phyloP scores from a whole-genome alignment of 1,284 basidiomycete genomes.

The Pterulicium gracile region DNA sequence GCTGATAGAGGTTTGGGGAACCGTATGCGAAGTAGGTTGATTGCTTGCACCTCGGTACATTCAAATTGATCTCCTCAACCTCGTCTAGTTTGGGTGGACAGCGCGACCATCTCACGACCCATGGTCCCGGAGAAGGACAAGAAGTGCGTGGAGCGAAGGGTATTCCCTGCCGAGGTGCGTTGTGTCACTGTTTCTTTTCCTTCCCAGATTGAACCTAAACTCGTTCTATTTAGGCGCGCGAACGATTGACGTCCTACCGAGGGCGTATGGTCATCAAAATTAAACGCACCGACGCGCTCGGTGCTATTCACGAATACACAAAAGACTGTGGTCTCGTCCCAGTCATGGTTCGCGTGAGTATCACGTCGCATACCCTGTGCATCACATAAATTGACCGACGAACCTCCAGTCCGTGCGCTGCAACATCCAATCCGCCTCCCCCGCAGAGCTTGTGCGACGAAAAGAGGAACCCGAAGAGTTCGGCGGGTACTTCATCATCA shows the following conservation, averaged over 20 bases:
- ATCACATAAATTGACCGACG: too few relatives aligned
- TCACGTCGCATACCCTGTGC: conserved; percentile 5
- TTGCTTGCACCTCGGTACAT: conserved; percentile 8
- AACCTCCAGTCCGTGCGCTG: conserved; percentile 85
- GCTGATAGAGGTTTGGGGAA: conserved; percentile 65
- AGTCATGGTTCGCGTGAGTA: conserved; percentile 89
- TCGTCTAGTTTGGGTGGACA: conserved; percentile 94
- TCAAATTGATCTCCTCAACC: conserved; percentile 8
- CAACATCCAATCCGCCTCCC: conserved; percentile 79
- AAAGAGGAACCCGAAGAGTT: conserved; percentile 98
- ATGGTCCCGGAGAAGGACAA: conserved; percentile 83
- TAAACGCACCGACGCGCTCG: conserved; percentile 71
- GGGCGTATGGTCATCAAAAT: conserved; percentile 88
- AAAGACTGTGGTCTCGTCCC: conserved; percentile 91
- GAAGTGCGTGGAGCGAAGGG: conserved; percentile 63
- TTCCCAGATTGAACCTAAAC: too few relatives aligned
- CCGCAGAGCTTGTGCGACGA: conserved; percentile 78
- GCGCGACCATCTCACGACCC: conserved; percentile 77
- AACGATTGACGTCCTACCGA: conserved; percentile 86
- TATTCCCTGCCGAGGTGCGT: conserved; percentile 84
- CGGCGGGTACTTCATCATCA: conserved; percentile 98
- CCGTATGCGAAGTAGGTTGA: conserved; percentile 65
- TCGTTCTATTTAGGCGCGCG: conserved; percentile 57
- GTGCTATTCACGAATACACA: conserved; percentile 66
- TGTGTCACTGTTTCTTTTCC: too few relatives aligned